Percentiles rank a stretch among this genome's conserved stretches.
These are phyloP conservation scores for Epichloe baconii DNA, from an alignment of 2,329 filamentous ascomycete species.

Conservation along the genomic window DNA sequence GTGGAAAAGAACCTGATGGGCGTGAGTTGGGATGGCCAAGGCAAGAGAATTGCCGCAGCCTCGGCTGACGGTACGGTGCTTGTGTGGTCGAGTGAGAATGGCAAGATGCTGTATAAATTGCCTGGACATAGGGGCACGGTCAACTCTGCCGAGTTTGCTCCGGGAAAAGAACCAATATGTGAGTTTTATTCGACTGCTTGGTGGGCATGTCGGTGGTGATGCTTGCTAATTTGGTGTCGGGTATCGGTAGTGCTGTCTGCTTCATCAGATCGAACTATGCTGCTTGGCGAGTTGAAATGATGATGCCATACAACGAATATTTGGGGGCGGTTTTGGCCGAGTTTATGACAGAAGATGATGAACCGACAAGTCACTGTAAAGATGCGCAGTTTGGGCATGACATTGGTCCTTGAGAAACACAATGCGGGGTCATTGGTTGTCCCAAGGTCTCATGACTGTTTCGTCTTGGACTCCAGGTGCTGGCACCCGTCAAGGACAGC, in stretches of 20 bases:
- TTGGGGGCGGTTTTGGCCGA: not conserved
- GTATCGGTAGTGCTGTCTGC: conserved; percentile 60
- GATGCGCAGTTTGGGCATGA: not conserved
- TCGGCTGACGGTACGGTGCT: conserved; percentile 84
- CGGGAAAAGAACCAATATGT: conserved; percentile 76
- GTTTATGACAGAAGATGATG: not conserved
- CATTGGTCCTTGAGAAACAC: too few relatives aligned
- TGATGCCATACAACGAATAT: conserved; percentile 14
- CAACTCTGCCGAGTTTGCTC: conserved; percentile 86
- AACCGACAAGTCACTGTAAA: not conserved
- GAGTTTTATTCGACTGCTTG: conserved; percentile 29
- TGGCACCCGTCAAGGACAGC: not conserved
- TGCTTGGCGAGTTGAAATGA: conserved; percentile 63
- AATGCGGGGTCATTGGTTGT: not conserved
- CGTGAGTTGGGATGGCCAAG: conserved; percentile 78
- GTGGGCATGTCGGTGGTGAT: not conserved
- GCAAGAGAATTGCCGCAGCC: conserved; percentile 77
- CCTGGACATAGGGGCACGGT: conserved; percentile 92
- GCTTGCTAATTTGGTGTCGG: conserved; percentile 19
- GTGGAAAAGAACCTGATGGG: conserved; percentile 85
- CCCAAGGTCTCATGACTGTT: too few relatives aligned
- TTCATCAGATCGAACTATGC: conserved; percentile 75
- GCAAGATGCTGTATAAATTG: conserved; percentile 85
- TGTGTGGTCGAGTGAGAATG: conserved; percentile 80
- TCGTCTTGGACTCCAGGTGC: not conserved